These are phyloP conservation scores for Lipomyces orientalis DNA, from an alignment of 805 yeast species.

Conservation along the genomic window DNA sequence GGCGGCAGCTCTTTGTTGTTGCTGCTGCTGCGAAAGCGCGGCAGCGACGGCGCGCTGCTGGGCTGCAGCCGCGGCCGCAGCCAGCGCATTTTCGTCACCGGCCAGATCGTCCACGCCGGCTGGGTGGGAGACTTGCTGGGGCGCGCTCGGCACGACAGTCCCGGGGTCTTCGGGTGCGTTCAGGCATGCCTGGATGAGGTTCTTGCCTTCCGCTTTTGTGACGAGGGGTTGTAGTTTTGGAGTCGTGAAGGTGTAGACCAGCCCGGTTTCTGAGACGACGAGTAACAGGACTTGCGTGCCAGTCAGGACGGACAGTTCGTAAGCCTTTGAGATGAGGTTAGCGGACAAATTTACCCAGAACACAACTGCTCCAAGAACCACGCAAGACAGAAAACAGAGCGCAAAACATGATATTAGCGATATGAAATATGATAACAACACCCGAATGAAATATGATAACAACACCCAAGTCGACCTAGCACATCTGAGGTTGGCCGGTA, in stretches of 20 bases:
- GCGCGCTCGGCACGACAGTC: slow-evolving; percentile 7
- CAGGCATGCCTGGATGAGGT: slow-evolving; percentile 92
- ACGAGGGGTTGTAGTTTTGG: slow-evolving; percentile 98
- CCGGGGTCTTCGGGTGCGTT: slow-evolving; percentile 70
- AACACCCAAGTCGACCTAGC: background rate
- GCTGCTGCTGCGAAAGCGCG: slow-evolving; percentile 26
- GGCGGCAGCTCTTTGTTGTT: slow-evolving; percentile 21
- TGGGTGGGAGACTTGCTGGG: slow-evolving; percentile 5
- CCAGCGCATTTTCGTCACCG: slow-evolving; percentile 20
- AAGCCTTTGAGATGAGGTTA: slow-evolving; percentile 59
- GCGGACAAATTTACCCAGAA: background rate
- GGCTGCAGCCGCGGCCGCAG: slow-evolving; percentile 25
- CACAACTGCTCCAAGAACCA: background rate
- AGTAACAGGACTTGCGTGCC: slow-evolving; percentile 95
- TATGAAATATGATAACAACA: too few species aligned
- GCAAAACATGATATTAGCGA: background rate
- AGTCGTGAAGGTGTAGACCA: slow-evolving; percentile 98
- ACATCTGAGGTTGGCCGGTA: background rate
- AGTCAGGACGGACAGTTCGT: slow-evolving; percentile 92
- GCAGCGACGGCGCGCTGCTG: slow-evolving; percentile 28
- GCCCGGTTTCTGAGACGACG: slow-evolving; percentile 98
- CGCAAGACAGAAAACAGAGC: background rate
- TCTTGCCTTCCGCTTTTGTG: slow-evolving; percentile 96
- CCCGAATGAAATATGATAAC: background rate
- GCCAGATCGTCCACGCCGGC: slow-evolving; percentile 31